Percentiles rank a stretch among this genome's conserved stretches.
Conservation (phyloP, 192 early-diverging fungal species). For the Spizellomyces punctatus region DNA sequence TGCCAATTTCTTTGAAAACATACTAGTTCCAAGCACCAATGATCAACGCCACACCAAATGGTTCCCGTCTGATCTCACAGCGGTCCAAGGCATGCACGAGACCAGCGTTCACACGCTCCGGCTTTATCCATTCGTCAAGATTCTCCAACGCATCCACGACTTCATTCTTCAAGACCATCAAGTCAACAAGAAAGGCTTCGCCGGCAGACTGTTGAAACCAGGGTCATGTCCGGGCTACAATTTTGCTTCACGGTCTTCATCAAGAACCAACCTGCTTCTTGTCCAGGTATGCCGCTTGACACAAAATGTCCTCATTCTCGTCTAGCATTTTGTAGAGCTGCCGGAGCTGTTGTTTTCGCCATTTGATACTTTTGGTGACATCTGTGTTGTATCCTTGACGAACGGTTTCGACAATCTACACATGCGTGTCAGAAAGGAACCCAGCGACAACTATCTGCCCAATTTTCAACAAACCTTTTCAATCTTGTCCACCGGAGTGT, state of each 20-base stretch:
- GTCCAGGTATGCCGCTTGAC: conserved; percentile 39
- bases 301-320: conserved; percentile 36
- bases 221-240: background rate
- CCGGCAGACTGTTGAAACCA: conserved; percentile 8
- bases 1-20: background rate
- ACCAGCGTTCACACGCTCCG: conserved; percentile 17
- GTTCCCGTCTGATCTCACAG: conserved; percentile 53
- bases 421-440: background rate
- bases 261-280: background rate
- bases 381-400: conserved; percentile 38
- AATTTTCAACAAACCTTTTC: background rate
- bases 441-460: background rate
- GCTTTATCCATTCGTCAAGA: conserved; percentile 42
- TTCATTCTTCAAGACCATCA: conserved; percentile 40
- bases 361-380: conserved; percentile 34
- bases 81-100: conserved; percentile 17
- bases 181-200: conserved; percentile 25
- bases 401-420: conserved; percentile 32
- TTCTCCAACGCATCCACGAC: conserved; percentile 37
- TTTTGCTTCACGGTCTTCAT: conserved; percentile 9
- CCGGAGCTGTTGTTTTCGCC: conserved; percentile 43
- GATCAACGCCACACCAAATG: conserved; percentile 75
- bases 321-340: conserved; percentile 29
- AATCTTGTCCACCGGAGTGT: conserved; percentile 8
- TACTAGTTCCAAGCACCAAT: conserved; percentile 72